Percentiles rank a stretch among this genome's conserved stretches.
Evolutionary conservation across 176 grass and related monocot species (phyloP).

Genomic region (Paspalum vaginatum): DNA sequence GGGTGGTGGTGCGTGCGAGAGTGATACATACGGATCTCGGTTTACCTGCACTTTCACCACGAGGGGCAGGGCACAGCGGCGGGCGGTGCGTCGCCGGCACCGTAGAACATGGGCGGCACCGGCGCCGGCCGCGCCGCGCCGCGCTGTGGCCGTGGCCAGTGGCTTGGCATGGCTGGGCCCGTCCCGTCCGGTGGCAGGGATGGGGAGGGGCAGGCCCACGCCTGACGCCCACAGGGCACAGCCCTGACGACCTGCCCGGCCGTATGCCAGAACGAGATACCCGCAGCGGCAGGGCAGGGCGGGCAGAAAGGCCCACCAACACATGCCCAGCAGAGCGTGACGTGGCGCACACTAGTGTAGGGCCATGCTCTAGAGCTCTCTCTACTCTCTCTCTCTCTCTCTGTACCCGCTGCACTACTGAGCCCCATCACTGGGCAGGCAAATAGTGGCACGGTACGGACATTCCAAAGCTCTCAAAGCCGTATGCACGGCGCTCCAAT

Average conservation of each 20-base stretch:
- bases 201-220: no score
- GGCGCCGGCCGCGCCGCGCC: no score
- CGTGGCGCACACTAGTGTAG: neutral
- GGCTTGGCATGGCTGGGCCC: no score
- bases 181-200: no score
- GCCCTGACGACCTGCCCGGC: neutral
- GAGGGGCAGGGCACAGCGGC: no score
- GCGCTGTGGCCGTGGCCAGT: no score
- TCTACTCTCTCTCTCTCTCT: neutral
- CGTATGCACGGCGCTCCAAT: neutral
- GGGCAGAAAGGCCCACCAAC: neutral
- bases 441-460: no score
- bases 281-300: constrained; percentile 7
- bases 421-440: neutral
- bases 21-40: no score
- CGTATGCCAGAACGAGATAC: constrained; percentile 10
- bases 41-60: no score
- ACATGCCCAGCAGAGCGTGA: constrained; percentile 4
- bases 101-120: no score
- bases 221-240: neutral
- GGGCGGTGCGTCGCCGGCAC: no score
- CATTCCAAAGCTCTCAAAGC: constrained; percentile 8
- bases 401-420: neutral
- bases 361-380: neutral
- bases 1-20: no score